phyloP scores from a whole-genome alignment of 208 protist species.

The Trypanosoma conorhini region DNA sequence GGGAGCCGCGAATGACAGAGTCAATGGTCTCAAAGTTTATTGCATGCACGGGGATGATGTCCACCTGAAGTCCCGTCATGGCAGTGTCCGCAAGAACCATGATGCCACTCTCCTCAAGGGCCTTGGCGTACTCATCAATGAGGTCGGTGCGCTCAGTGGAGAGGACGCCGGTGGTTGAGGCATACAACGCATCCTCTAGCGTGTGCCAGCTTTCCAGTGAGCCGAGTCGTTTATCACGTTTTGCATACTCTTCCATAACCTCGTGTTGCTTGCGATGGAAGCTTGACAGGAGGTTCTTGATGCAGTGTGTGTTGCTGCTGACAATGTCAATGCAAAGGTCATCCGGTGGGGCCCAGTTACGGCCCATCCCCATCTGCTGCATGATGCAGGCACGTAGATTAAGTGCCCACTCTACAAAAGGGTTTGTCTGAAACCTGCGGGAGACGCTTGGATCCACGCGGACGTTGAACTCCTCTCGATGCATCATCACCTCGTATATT shows the following conservation, averaged over 20 bases:
- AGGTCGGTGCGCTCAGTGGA: slow-evolving; percentile 61
- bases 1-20: slow-evolving; percentile 41
- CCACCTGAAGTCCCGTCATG: slow-evolving; percentile 88
- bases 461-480: slow-evolving; percentile 90
- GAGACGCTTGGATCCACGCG: slow-evolving; percentile 82
- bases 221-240: slow-evolving; percentile 40
- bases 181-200: slow-evolving; percentile 79
- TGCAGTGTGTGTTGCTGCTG: slow-evolving; percentile 92
- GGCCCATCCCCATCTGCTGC: slow-evolving; percentile 66
- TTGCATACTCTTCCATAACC: slow-evolving; percentile 60
- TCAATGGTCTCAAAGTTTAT: slow-evolving; percentile 72
- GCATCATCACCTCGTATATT: slow-evolving; percentile 91
- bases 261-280: slow-evolving; percentile 76
- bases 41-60: slow-evolving; percentile 71
- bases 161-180: slow-evolving; percentile 49
- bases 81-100: slow-evolving; percentile 79
- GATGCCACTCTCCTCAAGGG: slow-evolving; percentile 66
- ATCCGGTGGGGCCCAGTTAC: slow-evolving; percentile 48
- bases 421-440: slow-evolving; percentile 78
- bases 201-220: slow-evolving; percentile 60
- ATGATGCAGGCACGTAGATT: slow-evolving; percentile 75
- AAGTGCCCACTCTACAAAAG: slow-evolving; percentile 86
- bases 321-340: slow-evolving; percentile 85
- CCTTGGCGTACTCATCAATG: slow-evolving; percentile 66
- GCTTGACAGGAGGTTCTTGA: slow-evolving; percentile 84